Evolutionary conservation across 345 rosid species (phyloP), one percentile per base, ranked within the genome.

Genomic region (Tarenaya hassleriana): DNA sequence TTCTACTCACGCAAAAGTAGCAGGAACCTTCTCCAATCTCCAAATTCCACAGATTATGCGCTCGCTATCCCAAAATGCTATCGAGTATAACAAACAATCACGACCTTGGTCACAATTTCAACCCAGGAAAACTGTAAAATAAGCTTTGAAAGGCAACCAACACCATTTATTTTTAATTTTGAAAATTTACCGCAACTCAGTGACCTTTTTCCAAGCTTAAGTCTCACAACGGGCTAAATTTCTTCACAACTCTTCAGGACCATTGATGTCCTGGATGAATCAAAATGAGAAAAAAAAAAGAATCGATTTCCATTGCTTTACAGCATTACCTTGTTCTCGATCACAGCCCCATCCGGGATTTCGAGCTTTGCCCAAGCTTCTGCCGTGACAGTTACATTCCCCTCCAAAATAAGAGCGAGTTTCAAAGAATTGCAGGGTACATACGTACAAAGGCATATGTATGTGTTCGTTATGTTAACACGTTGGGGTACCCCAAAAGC

Each of bases 211-310:
- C n/a, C n/a, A n/a, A n/a, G n/a, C n/a, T n/a, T n/a, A n/a, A n/a
- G n/a, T n/a, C n/a, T n/a, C n/a, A n/a, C n/a, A n/a, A n/a, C n/a
- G n/a, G n/a, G n/a, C n/a, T n/a, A n/a, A n/a, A n/a, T 7, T 10
- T 41, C 50, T 68, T 77, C 61, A 90, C 54, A 86, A 69, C 69
- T 81, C 94, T 61, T 56, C 78, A 3, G 84, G 83, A 59, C 79
- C 85, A 46, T 69, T 82, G 58, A 86, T 83, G 24, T 81, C 86
- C 94, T 90, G 74, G n/a, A n/a, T n/a, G n/a, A n/a, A n/a, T n/a
- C n/a, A n/a, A n/a, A n/a, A n/a, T n/a, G n/a, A n/a, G n/a, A n/a
- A n/a, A n/a, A n/a, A n/a, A n/a, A n/a, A n/a, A n/a, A n/a, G n/a
- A n/a, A n/a, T 32, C 50, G 20, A 19, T 12, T n/a, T 33, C 8